These are phyloP conservation scores for Cladophialophora chaetospira DNA, from an alignment of 2,329 filamentous ascomycete genomes.

Conservation along the genomic window DNA sequence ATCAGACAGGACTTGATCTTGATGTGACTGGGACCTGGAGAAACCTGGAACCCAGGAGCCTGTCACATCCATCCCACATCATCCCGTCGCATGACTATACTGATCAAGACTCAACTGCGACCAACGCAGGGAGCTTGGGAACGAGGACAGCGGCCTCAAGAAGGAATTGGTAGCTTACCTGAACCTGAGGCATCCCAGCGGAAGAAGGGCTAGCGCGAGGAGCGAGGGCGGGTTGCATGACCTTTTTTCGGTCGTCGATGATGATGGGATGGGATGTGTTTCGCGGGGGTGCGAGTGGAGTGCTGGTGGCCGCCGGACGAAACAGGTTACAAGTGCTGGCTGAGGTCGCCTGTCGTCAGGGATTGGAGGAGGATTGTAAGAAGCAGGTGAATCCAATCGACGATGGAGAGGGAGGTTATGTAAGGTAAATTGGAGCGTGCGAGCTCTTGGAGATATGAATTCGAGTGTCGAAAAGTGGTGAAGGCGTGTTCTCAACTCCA, in stretches of 20 bases:
- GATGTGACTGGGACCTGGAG: too few species aligned
- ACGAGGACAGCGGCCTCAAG: not conserved
- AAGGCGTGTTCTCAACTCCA: too few species aligned
- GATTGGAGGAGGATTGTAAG: not conserved
- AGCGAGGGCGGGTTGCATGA: slow-evolving; percentile 28
- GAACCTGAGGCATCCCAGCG: slow-evolving; percentile 32
- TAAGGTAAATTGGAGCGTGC: not conserved
- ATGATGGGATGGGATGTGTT: slow-evolving; percentile 3
- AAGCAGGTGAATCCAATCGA: not conserved
- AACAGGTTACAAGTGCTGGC: not conserved
- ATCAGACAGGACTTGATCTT: too few species aligned
- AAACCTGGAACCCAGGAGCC: not conserved
- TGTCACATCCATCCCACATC: slow-evolving; percentile 11
- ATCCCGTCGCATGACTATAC: slow-evolving; percentile 18
- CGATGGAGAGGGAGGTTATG: not conserved
- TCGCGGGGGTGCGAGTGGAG: slow-evolving; percentile 6
- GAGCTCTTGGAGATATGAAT: not conserved
- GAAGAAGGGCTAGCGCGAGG: slow-evolving; percentile 29
- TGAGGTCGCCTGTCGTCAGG: too few species aligned
- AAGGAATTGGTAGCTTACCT: slow-evolving; percentile 31
- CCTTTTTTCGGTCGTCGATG: slow-evolving; percentile 3
- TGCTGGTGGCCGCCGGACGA: slow-evolving; percentile 2
- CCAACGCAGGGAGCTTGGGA: too few species aligned
- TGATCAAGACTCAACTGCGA: too few species aligned
- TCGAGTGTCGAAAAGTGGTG: too few species aligned